Conservation (phyloP, 1,139 yeast genomes). For the Pichia cactophila region DNA sequence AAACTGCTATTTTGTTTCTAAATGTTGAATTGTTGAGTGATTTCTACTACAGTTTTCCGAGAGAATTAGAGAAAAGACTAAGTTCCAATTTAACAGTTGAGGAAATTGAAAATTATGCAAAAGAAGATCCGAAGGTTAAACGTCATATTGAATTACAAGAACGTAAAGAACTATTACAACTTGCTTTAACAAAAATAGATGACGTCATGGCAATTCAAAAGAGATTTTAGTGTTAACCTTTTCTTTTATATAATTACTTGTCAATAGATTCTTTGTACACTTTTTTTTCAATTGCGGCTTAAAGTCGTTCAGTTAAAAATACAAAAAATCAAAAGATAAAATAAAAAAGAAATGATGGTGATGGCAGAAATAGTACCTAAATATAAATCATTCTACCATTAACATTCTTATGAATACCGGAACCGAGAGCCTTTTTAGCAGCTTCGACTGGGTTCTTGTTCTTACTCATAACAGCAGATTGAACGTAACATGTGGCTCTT, state of each 20-base stretch:
- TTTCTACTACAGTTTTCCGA: constrained; percentile 91
- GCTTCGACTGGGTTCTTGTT: constrained; percentile 14
- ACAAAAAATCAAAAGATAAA: neutral
- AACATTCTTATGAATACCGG: constrained; percentile 22
- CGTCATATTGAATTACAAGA: constrained; percentile 90
- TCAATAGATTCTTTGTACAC: neutral
- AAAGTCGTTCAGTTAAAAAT: neutral
- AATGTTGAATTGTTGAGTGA: constrained; percentile 92
- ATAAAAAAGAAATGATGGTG: neutral
- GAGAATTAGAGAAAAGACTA: constrained; percentile 77
- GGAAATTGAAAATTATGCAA: constrained; percentile 83
- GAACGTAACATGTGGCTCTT: constrained; percentile 25
- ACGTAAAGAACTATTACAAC: constrained; percentile 77
- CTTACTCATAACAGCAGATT: constrained; percentile 8
- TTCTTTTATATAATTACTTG: neutral
- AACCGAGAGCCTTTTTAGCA: constrained; percentile 16
- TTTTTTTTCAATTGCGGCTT: neutral
- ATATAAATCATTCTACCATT: constrained; percentile 22
- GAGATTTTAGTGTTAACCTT: constrained; percentile 12
- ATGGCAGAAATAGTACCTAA: constrained; percentile 1
- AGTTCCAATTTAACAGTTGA: constrained; percentile 58
- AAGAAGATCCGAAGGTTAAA: constrained; percentile 87
- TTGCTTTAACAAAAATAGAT: constrained; percentile 81
- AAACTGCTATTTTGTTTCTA: constrained; percentile 85
- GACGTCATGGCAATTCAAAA: constrained; percentile 74